Percentiles rank a stretch among this genome's conserved stretches.
Conservation (phyloP, 179 eudicot genomes). For the Sideroxylon spinosum region DNA sequence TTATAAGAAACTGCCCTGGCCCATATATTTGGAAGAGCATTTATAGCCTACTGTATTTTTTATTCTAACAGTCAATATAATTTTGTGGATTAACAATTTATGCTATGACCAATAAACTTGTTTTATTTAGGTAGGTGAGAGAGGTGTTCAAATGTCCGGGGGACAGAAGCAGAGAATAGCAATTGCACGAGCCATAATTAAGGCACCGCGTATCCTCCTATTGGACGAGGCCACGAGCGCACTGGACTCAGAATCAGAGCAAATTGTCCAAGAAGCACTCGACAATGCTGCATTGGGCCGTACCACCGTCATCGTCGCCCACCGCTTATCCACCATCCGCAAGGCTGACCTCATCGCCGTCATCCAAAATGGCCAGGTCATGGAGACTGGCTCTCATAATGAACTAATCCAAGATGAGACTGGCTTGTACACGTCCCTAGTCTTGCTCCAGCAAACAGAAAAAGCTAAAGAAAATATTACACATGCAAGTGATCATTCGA, state of each 20-base stretch:
- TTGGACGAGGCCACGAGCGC: conserved; percentile 71
- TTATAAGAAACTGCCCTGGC: too few species aligned
- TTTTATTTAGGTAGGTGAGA: conserved; percentile 48
- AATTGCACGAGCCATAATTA: conserved; percentile 58
- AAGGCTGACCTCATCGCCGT: conserved; percentile 51
- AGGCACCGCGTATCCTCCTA: conserved; percentile 52
- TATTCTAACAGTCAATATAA: too few species aligned
- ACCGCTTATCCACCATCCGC: conserved; percentile 60
- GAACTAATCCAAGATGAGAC: conserved; percentile 27
- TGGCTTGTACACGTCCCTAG: conserved; percentile 40
- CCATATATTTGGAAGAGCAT: too few species aligned
- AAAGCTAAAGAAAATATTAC: conserved; percentile 7
- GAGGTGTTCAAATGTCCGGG: conserved; percentile 66
- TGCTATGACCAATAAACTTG: not conserved
- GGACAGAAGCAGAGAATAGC: conserved; percentile 71
- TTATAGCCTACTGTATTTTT: too few species aligned
- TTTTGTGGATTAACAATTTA: not conserved
- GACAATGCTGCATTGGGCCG: conserved; percentile 54
- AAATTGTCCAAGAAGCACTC: conserved; percentile 61
- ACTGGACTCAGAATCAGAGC: conserved; percentile 55
- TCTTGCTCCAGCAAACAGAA: conserved; percentile 44
- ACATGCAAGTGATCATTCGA: not conserved
- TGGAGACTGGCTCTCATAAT: conserved; percentile 52
- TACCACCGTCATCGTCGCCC: conserved; percentile 61
- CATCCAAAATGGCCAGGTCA: conserved; percentile 48